Base-by-base conservation (phyloP, 2,329 filamentous ascomycete species). In the Lachnellula subtilissima region DNA sequence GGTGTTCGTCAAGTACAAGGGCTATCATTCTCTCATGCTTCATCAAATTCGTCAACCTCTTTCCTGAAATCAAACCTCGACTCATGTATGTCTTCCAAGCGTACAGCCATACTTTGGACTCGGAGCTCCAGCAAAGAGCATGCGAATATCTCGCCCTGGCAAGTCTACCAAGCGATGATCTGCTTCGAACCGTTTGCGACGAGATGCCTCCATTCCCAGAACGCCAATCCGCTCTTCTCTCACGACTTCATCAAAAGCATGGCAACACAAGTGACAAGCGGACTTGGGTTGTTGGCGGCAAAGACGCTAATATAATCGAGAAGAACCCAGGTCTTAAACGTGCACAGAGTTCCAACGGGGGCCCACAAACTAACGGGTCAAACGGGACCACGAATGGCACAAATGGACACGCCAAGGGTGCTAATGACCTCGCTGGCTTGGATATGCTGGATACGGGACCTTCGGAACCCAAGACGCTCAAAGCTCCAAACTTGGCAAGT, bases 161-260 rank as follows among this genome's bases (percentile, higher is more conserved):
- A 17, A 92, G 83, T 36, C 80, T 95, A 70, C 88, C 91, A 0
- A 91, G 90, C 0, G 94, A 99, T 66, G 92, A 97, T 62, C 81
- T 99, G 6, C 78, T 99, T 12, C 85, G 94, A 51, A 97, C 94
- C 0, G 86, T 99, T 5, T 96, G 92, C 71, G 94, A 99, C 65
- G 94, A 99, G 72, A 99, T 99, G 95, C 94, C 94, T 2, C 92
- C 94, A 0, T 99, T 97, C 74, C 95, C 94, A 0, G 92, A 99
- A 72, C 81, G 95, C 58, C 87, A 96, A 56, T 97, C 94, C 5
- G 93, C 94, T 1, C 78, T 99, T 28, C 78, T 99, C 11, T 97
- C 93, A 40, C 83, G 94, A 56, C 80, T 99, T 50, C 93, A 99
- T 73, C 91, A 96, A 73, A 97, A 96, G 75, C 91, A 95, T 67